Conservation (phyloP, 306 rosid genomes). For the Malus orientalis region DNA sequence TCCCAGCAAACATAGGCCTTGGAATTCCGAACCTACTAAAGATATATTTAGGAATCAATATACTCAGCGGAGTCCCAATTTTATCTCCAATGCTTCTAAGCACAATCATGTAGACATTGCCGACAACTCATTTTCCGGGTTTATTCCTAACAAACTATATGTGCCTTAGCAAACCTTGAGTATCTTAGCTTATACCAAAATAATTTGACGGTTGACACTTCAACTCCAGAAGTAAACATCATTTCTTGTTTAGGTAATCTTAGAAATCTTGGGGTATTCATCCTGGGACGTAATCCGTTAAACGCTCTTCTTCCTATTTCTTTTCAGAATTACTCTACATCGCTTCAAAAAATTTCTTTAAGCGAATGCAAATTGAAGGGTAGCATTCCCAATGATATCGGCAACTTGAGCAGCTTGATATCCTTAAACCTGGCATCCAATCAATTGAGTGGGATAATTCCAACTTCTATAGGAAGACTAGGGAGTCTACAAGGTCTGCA, state of each 20-base stretch:
- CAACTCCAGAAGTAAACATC: background rate
- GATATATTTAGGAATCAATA: background rate
- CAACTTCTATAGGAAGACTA: background rate
- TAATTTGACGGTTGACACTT: background rate
- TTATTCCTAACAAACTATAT: background rate
- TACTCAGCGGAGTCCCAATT: background rate
- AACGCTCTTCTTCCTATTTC: background rate
- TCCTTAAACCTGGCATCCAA: background rate
- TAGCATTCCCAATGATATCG: background rate
- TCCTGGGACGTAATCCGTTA: background rate
- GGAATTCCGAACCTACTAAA: conserved; percentile 6
- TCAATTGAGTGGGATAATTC: background rate
- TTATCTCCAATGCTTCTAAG: background rate
- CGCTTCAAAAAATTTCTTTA: background rate
- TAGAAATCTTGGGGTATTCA: background rate
- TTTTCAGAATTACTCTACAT: background rate
- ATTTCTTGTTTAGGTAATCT: background rate
- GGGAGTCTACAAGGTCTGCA: background rate
- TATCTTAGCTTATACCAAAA: background rate
- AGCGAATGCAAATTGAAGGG: background rate
- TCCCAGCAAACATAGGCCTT: background rate
- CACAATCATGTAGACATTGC: background rate
- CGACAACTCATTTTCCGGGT: background rate
- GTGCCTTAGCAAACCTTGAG: background rate
- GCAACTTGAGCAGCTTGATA: background rate